Percentiles rank a stretch among this genome's conserved stretches.
Conservation (phyloP, 345 rosid species). For the Schrenkiella parvula region DNA sequence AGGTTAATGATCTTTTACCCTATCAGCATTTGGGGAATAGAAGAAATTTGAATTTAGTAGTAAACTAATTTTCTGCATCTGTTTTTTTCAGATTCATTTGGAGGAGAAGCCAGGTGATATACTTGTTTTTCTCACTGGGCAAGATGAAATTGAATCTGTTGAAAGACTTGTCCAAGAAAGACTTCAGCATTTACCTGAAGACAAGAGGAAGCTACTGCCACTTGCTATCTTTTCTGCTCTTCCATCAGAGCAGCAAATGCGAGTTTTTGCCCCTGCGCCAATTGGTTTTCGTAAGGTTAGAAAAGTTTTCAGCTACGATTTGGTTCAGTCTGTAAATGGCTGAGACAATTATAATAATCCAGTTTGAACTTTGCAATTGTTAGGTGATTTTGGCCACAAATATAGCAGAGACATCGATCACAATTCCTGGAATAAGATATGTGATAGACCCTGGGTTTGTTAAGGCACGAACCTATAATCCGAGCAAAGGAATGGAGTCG, state of each 20-base stretch:
- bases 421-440: slow-evolving; percentile 90
- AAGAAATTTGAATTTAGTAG: not conserved
- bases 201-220: slow-evolving; percentile 45
- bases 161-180: slow-evolving; percentile 67
- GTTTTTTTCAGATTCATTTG: slow-evolving; percentile 61
- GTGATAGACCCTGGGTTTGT: slow-evolving; percentile 93
- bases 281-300: slow-evolving; percentile 76
- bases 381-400: slow-evolving; percentile 93
- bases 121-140: slow-evolving; percentile 91
- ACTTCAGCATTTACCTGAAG: slow-evolving; percentile 62
- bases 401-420: slow-evolving; percentile 95
- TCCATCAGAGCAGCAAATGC: slow-evolving; percentile 89
- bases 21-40: not conserved
- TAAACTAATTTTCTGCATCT: not conserved
- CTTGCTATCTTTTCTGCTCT: slow-evolving; percentile 80
- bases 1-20: slow-evolving; percentile 47
- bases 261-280: slow-evolving; percentile 65
- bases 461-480: slow-evolving; percentile 81
- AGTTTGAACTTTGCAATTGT: not conserved
- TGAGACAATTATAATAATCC: not conserved
- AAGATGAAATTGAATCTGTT: slow-evolving; percentile 92
- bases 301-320: not conserved
- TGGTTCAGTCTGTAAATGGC: not conserved
- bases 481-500: slow-evolving; percentile 81
- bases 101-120: slow-evolving; percentile 83